Evolutionary conservation across 108 stramenopile species (phyloP), one percentile per base, ranked within the genome.

Genomic region (Discostella stelligeroides): DNA sequence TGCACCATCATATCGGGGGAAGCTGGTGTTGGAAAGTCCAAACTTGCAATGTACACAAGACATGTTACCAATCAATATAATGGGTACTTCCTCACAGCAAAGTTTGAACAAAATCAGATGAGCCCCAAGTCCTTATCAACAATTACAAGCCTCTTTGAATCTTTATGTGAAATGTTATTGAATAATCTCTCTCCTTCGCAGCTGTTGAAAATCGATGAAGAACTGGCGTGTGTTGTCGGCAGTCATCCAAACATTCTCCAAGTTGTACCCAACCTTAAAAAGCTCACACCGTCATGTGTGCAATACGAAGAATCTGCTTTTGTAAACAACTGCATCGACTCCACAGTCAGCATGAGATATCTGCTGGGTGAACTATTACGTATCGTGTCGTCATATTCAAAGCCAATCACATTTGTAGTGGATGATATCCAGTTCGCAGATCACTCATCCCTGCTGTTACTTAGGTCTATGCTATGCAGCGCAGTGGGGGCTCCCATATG

Each of bases 1-100:
- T 62, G 69, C 50, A 62, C 71, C 12, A 15, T 75, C 0, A 54
- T 75, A 9, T 23, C 28, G 20, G 74, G 74, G n/a, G 49, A 29
- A 0, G 48, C 70, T 13, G 74, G 74, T 0, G 63, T 72, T 48
- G 74, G 74, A 5, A 75, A 75, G 24, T 63, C 70, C 21, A 25
- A n/a, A 27, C 63, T 75, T 14, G 74, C 63, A 7, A 47, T 34
- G 49, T n/a, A 30, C 21, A 34, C 53, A 14, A 17, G 29, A 20
- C 14, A 75, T 21, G 46, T 34, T 0, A 53, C 63, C 7, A 49
- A 7, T 20, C 47, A 20, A 29, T 7, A 18, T 0, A 39, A 29
- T 37, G 74, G 70, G 11, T 53, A 64, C 13, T 53, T 71, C 13
- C 63, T 75, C 14, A 12, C 21, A 3, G 63, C 61, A 46, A 75